Evolutionary conservation across 2,329 filamentous ascomycete species (phyloP), one percentile per base, ranked within the genome.

Genomic region (Fonsecaea pedrosoi): DNA sequence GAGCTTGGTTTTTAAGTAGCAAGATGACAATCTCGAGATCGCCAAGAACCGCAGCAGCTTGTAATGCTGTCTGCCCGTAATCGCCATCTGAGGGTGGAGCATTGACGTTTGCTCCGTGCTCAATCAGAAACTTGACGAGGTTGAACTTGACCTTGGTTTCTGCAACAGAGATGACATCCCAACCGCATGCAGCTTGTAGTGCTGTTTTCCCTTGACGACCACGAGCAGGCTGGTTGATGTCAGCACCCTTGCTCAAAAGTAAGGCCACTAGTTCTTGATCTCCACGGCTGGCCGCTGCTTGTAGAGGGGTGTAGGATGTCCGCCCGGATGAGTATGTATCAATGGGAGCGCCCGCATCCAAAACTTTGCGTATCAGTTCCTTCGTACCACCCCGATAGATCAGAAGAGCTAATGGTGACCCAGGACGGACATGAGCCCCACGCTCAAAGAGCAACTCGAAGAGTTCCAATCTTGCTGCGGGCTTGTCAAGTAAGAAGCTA

Each of bases 21-120:
- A 54, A 54, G 25, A 30, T 25, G 7, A 32, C 50, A 32, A 25
- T 54, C 25, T 54, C 15, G 13, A 54, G 12, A 32, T 54, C 50
- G 30, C 50, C 50, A 3, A 1, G 7, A 4, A 54, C 8, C 18
- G 7, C 50, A 32, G 50, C 50, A 54, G 25, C 25, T 32, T 54
- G 50, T 54, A 54, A 25, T 54, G 50, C 50, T 18, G 50, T 54
- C n/a, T 4, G 2, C 25, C 50, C 50, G 12, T 4, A 54, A 13
- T 12, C 1, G 50, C 1, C 25, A 54, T 54, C 50, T 54, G 50
- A 18, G 7, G 50, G 50, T 13, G 25, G 15, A 1, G 50, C 50
- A 25, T 54, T 54, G 50, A 54, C 50, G 50, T 54, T 54, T 54
- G 50, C 50, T 32, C 50, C 50, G 4, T 32, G 50, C n/a, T 2